Evolutionary conservation across 495 filamentous ascomycete genomes (phyloP).

Genomic region (Chaetomium tenue): DNA sequence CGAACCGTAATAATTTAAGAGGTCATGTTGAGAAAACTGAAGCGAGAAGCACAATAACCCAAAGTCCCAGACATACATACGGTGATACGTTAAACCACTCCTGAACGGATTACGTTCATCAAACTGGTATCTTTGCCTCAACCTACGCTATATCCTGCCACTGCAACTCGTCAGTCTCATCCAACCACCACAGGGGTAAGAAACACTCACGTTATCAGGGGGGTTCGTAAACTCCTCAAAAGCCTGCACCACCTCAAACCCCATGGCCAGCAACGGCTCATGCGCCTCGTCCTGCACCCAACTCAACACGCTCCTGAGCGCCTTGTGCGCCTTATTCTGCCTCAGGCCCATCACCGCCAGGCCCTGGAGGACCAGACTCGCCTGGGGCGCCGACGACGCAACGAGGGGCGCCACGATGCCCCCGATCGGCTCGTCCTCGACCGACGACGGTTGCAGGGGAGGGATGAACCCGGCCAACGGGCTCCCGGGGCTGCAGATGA

Average conservation of each 20-base stretch:
- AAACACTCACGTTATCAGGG: slow-evolving; percentile 55
- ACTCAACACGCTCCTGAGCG: slow-evolving; percentile 67
- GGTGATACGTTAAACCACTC: neutral
- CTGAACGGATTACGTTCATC: neutral
- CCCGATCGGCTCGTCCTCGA: slow-evolving; percentile 49
- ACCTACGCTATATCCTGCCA: slow-evolving; percentile 42
- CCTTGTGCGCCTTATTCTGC: slow-evolving; percentile 75
- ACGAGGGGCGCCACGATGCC: slow-evolving; percentile 82
- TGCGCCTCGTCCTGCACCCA: slow-evolving; percentile 73
- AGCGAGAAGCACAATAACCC: neutral
- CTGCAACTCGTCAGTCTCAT: slow-evolving; percentile 18
- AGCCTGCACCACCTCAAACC: slow-evolving; percentile 69
- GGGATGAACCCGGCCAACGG: slow-evolving; percentile 68
- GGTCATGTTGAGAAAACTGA: neutral
- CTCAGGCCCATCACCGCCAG: slow-evolving; percentile 76
- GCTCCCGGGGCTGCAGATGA: slow-evolving; percentile 71
- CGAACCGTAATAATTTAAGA: neutral
- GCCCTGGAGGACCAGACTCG: slow-evolving; percentile 70
- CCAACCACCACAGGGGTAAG: neutral
- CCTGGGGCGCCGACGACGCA: slow-evolving; percentile 59
- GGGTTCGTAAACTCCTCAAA: slow-evolving; percentile 81
- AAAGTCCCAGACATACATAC: neutral
- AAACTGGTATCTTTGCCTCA: neutral
- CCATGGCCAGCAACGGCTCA: slow-evolving; percentile 71
- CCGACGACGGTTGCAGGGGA: slow-evolving; percentile 51